Evolutionary conservation across 1,139 yeast species (phyloP), one percentile per base, ranked within the genome.

Genomic region (Eremothecium gossypii): DNA sequence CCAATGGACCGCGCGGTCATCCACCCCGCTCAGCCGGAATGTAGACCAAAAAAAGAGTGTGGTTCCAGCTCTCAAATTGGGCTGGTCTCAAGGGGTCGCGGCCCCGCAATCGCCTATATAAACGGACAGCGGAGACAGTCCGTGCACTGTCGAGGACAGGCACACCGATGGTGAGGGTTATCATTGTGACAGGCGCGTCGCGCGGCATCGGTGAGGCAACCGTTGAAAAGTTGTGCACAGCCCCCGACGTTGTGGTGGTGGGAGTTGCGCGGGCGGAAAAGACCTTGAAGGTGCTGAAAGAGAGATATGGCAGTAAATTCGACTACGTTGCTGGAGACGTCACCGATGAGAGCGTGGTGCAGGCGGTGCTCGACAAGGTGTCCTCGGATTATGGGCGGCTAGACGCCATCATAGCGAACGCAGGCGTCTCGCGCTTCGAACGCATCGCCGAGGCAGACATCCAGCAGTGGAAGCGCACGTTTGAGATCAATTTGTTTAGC

Each of bases 401-500:
- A 11, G 78, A 83, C 54, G 77, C 91, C 0, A 60, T 86, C 6
- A 73, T 91, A 37, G 79, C 87, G 45, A 89, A 91, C 64, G 97
- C 97, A 2, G 97, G 96, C 2, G 77, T 81, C 0, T 65, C 91
- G 46, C 89, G 79, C 20, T 95, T 89, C 3, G 73, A 34, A 57
- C 63, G 33, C 12, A 60, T 65, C 6, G 51, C 54, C 7, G 39
- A 60, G 8, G 71, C 79, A 5, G 65, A 74, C 40, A 58, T 80
- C 2, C 63, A 57, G 2, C 70, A 65, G 26, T 84, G 96, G 93
- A 76, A 71, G 49, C 57, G 58, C 38, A 68, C 81, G 29, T 89
- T 75, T 54, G 87, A 87, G 40, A 66, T 87, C 52, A 91, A 91
- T 59, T 74, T 83, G 58, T 86, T 87, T 60, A 76, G 95, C 1